Conservation (phyloP, 768 basidiomycete species). For the Cystofilobasidium macerans region DNA sequence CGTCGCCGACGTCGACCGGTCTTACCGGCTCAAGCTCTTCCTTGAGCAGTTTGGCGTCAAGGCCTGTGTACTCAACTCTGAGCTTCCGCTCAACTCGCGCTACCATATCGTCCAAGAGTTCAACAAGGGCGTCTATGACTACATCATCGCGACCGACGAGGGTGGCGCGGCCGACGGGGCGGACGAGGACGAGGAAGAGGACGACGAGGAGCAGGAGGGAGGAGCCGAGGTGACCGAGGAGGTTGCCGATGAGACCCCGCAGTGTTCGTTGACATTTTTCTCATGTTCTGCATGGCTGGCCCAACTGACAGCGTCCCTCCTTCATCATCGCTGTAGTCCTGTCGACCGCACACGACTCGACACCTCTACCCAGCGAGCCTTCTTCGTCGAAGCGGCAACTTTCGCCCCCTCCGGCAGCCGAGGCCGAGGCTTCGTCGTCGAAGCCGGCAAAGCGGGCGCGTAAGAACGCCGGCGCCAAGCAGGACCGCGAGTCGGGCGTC, state of each 20-base stretch:
- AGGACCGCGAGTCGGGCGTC: conserved; percentile 77
- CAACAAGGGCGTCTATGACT: conserved; percentile 95
- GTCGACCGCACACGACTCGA: conserved; percentile 18
- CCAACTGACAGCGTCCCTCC: not conserved
- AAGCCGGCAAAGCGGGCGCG: conserved; percentile 42
- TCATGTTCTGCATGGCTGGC: not conserved
- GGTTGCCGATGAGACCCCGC: conserved; percentile 21
- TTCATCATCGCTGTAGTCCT: not conserved
- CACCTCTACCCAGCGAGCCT: not conserved
- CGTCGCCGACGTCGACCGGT: conserved; percentile 88
- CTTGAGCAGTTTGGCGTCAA: conserved; percentile 95
- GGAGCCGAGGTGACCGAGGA: conserved; percentile 28
- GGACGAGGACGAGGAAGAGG: conserved; percentile 46
- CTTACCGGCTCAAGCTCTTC: conserved; percentile 93
- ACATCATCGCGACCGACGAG: conserved; percentile 96
- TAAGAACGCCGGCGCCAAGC: conserved; percentile 35
- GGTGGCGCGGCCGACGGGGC: conserved; percentile 47
- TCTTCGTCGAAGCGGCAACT: conserved; percentile 14
- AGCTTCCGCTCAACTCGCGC: conserved; percentile 89
- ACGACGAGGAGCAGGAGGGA: conserved; percentile 39
- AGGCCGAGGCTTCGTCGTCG: conserved; percentile 11
- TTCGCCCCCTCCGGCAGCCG: conserved; percentile 6
- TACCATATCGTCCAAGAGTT: conserved; percentile 97
- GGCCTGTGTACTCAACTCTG: conserved; percentile 89
- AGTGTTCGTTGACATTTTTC: not conserved